These are phyloP conservation scores for Nakaseomyces nivariensis DNA, from an alignment of 1,139 yeast genomes.

Conservation along the genomic window DNA sequence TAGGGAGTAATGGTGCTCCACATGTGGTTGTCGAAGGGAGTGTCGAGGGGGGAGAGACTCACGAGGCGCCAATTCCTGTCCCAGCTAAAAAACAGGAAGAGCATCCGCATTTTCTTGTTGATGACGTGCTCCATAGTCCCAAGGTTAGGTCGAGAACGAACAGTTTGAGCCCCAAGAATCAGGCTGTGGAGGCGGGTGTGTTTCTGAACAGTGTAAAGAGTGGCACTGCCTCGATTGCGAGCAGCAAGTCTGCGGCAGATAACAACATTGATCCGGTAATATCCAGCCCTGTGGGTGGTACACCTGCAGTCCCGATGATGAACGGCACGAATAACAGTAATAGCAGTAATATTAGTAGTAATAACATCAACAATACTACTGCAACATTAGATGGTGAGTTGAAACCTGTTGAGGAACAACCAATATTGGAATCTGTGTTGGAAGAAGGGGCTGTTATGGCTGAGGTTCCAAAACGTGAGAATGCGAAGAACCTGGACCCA, in stretches of 20 bases:
- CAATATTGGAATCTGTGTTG: slow-evolving; percentile 15
- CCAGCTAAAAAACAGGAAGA: slow-evolving; percentile 27
- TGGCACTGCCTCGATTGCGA: neutral
- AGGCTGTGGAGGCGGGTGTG: slow-evolving; percentile 8
- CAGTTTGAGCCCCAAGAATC: slow-evolving; percentile 29
- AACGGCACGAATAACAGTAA: too few species aligned
- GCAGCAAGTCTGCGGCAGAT: neutral
- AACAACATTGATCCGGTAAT: neutral
- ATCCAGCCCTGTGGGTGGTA: neutral
- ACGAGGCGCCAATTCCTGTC: neutral
- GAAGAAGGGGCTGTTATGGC: slow-evolving; percentile 19
- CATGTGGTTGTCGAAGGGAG: neutral
- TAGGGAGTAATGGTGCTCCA: slow-evolving; percentile 9
- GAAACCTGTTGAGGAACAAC: neutral
- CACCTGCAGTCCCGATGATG: neutral
- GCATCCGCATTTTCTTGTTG: slow-evolving; percentile 75
- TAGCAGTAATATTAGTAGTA: too few species aligned
- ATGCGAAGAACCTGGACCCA: slow-evolving; percentile 55
- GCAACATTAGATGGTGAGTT: neutral
- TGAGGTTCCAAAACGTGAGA: slow-evolving; percentile 33
- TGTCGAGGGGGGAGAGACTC: neutral
- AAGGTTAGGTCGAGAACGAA: slow-evolving; percentile 30
- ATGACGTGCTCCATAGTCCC: slow-evolving; percentile 49
- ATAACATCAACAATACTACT: neutral
- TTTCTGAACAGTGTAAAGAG: neutral